These are phyloP conservation scores for Puccinellia tenuiflora DNA, from an alignment of 176 grass and related monocot genomes.

Conservation along the genomic window DNA sequence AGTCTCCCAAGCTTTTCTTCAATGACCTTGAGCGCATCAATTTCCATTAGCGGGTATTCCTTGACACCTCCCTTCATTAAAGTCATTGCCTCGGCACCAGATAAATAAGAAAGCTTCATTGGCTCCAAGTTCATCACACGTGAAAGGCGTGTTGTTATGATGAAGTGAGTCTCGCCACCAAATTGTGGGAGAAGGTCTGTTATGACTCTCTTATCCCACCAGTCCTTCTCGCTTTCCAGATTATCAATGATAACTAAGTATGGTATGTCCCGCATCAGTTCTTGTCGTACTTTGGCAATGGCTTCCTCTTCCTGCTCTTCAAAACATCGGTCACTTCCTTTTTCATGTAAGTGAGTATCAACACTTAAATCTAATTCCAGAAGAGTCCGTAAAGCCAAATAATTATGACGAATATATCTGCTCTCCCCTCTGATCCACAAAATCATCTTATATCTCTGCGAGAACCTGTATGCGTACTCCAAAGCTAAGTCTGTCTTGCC, in stretches of 20 bases:
- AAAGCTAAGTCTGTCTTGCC: constrained; percentile 93
- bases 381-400: constrained; percentile 61
- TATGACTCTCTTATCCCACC: constrained; percentile 83
- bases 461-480: constrained; percentile 89
- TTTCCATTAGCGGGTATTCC: constrained; percentile 69
- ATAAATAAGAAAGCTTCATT: constrained; percentile 90
- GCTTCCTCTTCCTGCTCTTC: constrained; percentile 97
- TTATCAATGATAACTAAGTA: constrained; percentile 95
- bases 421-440: constrained; percentile 91
- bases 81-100: constrained; percentile 82
- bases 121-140: constrained; percentile 85
- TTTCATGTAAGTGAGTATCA: constrained; percentile 61
- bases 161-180: constrained; percentile 85
- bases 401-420: constrained; percentile 85
- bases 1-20: constrained; percentile 91
- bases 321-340: constrained; percentile 77
- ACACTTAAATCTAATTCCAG: constrained; percentile 67
- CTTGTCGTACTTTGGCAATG: constrained; percentile 70
- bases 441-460: constrained; percentile 91
- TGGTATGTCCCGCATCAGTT: constrained; percentile 78
- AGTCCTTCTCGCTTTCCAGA: constrained; percentile 94
- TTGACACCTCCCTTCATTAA: constrained; percentile 88
- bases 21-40: constrained; percentile 77
- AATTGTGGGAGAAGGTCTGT: constrained; percentile 81
- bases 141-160: constrained; percentile 81